Percentiles rank a stretch among this genome's conserved stretches.
Conservation (phyloP, 495 filamentous ascomycete genomes). For the Baudoinia panamericana region DNA sequence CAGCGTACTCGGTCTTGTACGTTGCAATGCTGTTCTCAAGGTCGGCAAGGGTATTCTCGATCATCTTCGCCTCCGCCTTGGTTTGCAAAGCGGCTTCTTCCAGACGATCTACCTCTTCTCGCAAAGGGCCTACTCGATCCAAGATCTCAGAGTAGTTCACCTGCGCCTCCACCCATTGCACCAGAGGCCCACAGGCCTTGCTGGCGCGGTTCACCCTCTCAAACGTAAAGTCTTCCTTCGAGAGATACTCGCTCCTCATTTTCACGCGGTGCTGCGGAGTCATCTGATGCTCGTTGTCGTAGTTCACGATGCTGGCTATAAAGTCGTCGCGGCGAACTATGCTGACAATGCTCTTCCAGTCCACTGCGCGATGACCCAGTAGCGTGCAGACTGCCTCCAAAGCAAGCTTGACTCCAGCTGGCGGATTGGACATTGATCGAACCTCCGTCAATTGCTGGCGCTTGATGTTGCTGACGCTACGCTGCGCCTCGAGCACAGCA, state of each 20-base stretch:
- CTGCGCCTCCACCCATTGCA: slow-evolving; percentile 95
- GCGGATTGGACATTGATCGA: slow-evolving; percentile 86
- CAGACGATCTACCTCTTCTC: slow-evolving; percentile 76
- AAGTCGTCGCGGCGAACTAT: slow-evolving; percentile 88
- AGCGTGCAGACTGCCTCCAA: slow-evolving; percentile 91
- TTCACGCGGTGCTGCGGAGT: slow-evolving; percentile 63
- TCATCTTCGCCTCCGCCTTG: slow-evolving; percentile 83
- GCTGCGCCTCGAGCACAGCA: slow-evolving; percentile 81
- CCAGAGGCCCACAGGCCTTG: slow-evolving; percentile 91
- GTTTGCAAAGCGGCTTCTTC: slow-evolving; percentile 85
- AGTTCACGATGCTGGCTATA: slow-evolving; percentile 94
- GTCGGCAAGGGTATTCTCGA: slow-evolving; percentile 68
- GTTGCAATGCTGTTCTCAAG: slow-evolving; percentile 83
- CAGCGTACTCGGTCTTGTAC: slow-evolving; percentile 96
- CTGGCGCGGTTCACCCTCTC: slow-evolving; percentile 90
- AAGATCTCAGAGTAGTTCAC: slow-evolving; percentile 95
- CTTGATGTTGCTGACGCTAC: slow-evolving; percentile 96
- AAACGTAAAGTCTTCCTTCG: slow-evolving; percentile 86
- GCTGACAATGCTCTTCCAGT: slow-evolving; percentile 80
- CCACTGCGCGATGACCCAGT: slow-evolving; percentile 76
- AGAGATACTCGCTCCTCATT: slow-evolving; percentile 87
- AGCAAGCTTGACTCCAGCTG: slow-evolving; percentile 76
- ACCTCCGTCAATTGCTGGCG: slow-evolving; percentile 94
- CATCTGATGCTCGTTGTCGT: slow-evolving; percentile 94
- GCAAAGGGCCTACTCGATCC: slow-evolving; percentile 83